Percentiles rank a stretch among this genome's conserved stretches.
phyloP scores from a whole-genome alignment of 2,329 filamentous ascomycete genomes.

The Alternaria panax region DNA sequence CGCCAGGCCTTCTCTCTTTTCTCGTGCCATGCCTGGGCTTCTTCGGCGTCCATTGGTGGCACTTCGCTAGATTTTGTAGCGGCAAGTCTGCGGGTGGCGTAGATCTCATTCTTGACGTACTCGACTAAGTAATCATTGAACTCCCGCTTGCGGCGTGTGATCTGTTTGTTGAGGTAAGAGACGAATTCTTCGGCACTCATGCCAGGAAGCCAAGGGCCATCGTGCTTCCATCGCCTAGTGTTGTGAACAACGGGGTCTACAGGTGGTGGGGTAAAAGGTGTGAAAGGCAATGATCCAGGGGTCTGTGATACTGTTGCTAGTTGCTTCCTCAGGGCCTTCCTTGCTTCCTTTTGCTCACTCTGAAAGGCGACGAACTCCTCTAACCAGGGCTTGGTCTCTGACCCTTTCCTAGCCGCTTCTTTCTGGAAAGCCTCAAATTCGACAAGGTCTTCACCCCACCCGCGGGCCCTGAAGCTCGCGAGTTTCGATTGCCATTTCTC shows the following conservation, averaged over 20 bases:
- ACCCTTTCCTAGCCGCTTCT: not conserved
- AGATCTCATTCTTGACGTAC: conserved; percentile 45
- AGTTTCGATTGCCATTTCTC: conserved; percentile 16
- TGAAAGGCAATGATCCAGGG: conserved; percentile 30
- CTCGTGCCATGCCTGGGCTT: conserved; percentile 30
- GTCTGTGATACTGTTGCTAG: conserved; percentile 11
- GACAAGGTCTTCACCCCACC: conserved; percentile 4
- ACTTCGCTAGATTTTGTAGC: conserved; percentile 21
- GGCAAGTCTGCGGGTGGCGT: conserved; percentile 34
- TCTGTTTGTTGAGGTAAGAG: conserved; percentile 55
- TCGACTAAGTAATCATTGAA: conserved; percentile 42
- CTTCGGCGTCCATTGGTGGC: conserved; percentile 32
- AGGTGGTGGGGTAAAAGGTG: conserved; percentile 30
- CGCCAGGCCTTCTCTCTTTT: conserved; percentile 38
- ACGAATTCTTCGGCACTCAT: conserved; percentile 65
- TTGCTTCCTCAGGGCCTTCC: conserved; percentile 19
- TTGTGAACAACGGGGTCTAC: conserved; percentile 34
- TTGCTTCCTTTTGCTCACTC: conserved; percentile 5
- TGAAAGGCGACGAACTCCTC: conserved; percentile 8
- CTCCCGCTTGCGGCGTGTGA: conserved; percentile 47
- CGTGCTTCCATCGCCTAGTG: conserved; percentile 61
- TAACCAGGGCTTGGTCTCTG: conserved; percentile 5
- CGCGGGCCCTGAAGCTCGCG: conserved; percentile 3
- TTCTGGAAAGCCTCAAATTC: conserved; percentile 3
- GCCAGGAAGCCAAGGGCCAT: conserved; percentile 65